Conservation (phyloP, 345 rosid species). For the Populus nigra region DNA sequence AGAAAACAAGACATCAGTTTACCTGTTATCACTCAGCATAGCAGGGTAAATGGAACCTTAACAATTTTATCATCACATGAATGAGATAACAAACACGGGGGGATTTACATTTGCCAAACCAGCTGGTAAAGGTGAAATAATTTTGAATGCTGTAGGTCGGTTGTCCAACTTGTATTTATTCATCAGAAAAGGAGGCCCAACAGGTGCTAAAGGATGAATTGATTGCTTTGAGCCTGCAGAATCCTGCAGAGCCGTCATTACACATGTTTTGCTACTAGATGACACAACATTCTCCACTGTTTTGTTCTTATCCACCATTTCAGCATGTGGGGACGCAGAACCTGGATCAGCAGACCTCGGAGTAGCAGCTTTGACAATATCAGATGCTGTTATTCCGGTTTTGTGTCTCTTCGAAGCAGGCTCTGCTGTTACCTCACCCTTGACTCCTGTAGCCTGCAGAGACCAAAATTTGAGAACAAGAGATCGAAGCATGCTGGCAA, state of each 20-base stretch:
- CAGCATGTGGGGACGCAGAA: conserved; percentile 37
- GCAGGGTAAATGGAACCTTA: neutral
- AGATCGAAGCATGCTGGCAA: neutral
- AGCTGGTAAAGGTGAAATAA: conserved; percentile 71
- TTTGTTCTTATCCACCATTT: conserved; percentile 41
- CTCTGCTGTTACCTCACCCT: conserved; percentile 56
- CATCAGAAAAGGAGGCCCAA: conserved; percentile 32
- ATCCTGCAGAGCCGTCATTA: conserved; percentile 36
- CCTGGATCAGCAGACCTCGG: conserved; percentile 37
- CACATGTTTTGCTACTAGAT: conserved; percentile 32
- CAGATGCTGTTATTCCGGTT: conserved; percentile 41
- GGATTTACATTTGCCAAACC: conserved; percentile 69
- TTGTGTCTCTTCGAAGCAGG: conserved; percentile 62
- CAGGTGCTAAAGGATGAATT: conserved; percentile 33
- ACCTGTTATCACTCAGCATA: neutral
- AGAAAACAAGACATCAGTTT: conserved; percentile 19
- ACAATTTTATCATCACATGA: neutral
- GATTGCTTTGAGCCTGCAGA: conserved; percentile 43
- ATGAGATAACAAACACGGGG: neutral
- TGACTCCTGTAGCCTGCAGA: conserved; percentile 70
- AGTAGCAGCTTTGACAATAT: conserved; percentile 32
- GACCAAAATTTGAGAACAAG: conserved; percentile 19
- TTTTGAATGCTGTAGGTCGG: conserved; percentile 70
- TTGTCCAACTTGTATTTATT: conserved; percentile 83
- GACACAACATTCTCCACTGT: conserved; percentile 37